phyloP scores from a whole-genome alignment of 441 rosid species.

The Corymbia citriodora region DNA sequence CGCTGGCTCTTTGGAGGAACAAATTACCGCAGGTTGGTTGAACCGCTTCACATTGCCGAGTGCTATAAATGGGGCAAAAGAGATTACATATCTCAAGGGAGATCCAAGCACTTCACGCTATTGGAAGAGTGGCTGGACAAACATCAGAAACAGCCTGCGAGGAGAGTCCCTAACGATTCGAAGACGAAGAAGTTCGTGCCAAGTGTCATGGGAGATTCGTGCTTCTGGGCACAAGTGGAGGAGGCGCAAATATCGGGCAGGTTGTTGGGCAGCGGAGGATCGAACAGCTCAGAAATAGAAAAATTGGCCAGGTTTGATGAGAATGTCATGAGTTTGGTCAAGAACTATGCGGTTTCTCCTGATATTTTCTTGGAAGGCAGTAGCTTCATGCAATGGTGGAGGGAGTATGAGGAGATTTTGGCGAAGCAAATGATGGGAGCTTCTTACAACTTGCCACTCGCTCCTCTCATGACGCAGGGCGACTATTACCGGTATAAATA shows the following conservation, averaged over 20 bases:
- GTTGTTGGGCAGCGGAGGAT: not conserved
- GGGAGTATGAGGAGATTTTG: conserved; percentile 19
- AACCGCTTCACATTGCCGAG: conserved; percentile 70
- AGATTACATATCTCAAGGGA: conserved; percentile 3
- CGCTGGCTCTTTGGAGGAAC: conserved; percentile 36
- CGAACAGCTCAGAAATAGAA: not conserved
- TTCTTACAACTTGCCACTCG: conserved; percentile 16
- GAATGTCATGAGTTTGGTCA: conserved; percentile 32
- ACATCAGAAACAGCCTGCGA: not conserved
- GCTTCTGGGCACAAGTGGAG: conserved; percentile 79
- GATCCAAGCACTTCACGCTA: conserved; percentile 35
- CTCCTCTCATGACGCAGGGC: conserved; percentile 27
- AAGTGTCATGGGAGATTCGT: conserved; percentile 53
- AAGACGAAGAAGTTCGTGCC: conserved; percentile 18
- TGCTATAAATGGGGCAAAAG: not conserved
- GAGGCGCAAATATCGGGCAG: conserved; percentile 34
- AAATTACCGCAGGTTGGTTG: conserved; percentile 59
- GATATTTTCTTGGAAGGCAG: conserved; percentile 51
- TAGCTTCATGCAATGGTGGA: conserved; percentile 77
- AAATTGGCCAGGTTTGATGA: conserved; percentile 25
- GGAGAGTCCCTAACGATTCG: not conserved
- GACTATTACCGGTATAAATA: not conserved
- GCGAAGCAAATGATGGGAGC: not conserved
- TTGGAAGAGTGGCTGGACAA: conserved; percentile 42
- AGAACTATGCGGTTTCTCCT: conserved; percentile 42